Percentiles rank a stretch among this genome's conserved stretches.
These are phyloP conservation scores for Sporothrix sp. DNA, from an alignment of 2,329 filamentous ascomycete species.

Conservation along the genomic window DNA sequence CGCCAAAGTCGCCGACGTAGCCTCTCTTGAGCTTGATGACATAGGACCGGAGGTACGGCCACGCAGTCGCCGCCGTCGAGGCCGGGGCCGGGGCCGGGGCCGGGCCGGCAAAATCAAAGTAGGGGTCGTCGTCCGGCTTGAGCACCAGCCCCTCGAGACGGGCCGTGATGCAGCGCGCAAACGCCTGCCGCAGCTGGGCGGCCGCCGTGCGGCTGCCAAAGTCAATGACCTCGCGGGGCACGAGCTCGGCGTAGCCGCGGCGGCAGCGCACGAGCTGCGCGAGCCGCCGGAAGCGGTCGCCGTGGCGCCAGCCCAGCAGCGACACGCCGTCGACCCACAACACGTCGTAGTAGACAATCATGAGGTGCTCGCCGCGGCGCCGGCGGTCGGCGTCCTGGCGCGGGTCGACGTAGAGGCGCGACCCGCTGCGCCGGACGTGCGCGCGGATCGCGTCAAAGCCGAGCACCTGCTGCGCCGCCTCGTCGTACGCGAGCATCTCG, in stretches of 20 bases:
- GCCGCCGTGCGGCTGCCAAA: constrained; percentile 46
- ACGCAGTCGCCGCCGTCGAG: background rate
- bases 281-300: constrained; percentile 51
- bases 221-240: constrained; percentile 57
- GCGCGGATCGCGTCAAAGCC: constrained; percentile 77
- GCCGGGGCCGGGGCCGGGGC: background rate
- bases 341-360: constrained; percentile 53
- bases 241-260: constrained; percentile 55
- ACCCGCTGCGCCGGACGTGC: constrained; percentile 63
- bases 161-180: constrained; percentile 55
- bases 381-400: background rate
- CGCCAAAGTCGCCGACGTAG: constrained; percentile 68
- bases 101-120: constrained; percentile 48
- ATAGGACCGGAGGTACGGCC: constrained; percentile 21
- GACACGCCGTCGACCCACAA: constrained; percentile 46
- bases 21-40: constrained; percentile 86
- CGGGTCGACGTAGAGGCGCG: constrained; percentile 1
- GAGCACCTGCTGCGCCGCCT: constrained; percentile 51
- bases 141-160: constrained; percentile 71
- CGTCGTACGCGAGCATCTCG: constrained; percentile 70
- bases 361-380: constrained; percentile 43
- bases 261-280: constrained; percentile 41
- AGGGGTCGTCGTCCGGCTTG: constrained; percentile 69
- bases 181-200: constrained; percentile 49
- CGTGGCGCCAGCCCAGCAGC: constrained; percentile 42